A percentile compares a stretch with the other conserved stretches of the same genome.
phyloP scores from a whole-genome alignment of 768 basidiomycete species.

The Boletus reticulatus region DNA sequence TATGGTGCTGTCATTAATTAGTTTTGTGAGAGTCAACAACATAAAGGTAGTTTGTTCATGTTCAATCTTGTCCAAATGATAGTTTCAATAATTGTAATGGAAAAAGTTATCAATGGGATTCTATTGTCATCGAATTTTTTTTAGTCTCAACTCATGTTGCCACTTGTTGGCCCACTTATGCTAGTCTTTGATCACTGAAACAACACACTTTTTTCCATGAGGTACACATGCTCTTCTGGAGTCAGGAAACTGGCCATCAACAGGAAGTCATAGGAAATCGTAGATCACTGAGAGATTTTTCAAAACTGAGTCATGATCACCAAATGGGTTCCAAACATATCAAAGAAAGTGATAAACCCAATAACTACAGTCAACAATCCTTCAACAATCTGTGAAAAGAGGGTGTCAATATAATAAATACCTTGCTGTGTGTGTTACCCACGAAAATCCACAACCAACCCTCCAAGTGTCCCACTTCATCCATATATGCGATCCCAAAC shows the following conservation, averaged over 20 bases:
- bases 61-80: no score
- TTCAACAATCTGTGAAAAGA: constrained; percentile 14
- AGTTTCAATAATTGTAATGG: no score
- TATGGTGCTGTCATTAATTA: no score
- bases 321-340: constrained; percentile 27
- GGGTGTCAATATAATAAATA: background rate
- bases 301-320: background rate
- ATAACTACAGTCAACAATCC: constrained; percentile 60
- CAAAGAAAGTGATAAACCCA: constrained; percentile 50
- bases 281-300: constrained; percentile 45
- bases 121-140: no score
- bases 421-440: constrained; percentile 11
- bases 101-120: no score
- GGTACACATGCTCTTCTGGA: constrained; percentile 12
- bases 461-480: constrained; percentile 40
- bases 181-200: no score
- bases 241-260: constrained; percentile 18
- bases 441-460: constrained; percentile 75
- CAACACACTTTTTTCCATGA: constrained; percentile 16
- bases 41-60: no score
- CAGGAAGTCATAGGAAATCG: constrained; percentile 49
- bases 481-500: constrained; percentile 54
- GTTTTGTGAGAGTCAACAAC: no score
- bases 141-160: no score
- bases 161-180: no score